These are phyloP conservation scores for Gossypium davidsonii DNA, from an alignment of 441 rosid species.

Conservation along the genomic window DNA sequence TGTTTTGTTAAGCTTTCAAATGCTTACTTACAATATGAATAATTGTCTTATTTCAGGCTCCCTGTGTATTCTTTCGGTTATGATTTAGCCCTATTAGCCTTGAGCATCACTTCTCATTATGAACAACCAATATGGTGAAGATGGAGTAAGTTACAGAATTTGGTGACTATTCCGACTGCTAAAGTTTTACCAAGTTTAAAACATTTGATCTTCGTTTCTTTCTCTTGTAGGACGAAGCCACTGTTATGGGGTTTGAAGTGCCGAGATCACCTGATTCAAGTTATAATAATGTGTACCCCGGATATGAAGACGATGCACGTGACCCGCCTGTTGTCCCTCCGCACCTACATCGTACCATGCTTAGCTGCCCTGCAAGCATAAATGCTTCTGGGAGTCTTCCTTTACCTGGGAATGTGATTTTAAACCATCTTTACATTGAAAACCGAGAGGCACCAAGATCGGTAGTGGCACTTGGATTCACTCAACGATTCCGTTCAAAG, in stretches of 20 bases:
- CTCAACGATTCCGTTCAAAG: conserved; percentile 79
- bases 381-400: conserved; percentile 42
- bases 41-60: conserved; percentile 25
- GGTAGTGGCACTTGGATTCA: conserved; percentile 82
- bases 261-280: conserved; percentile 87
- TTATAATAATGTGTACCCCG: conserved; percentile 59
- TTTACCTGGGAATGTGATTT: conserved; percentile 50
- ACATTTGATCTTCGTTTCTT: too few relatives aligned
- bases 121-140: conserved; percentile 48
- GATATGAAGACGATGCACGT: conserved; percentile 64
- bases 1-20: conserved; percentile 2
- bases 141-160: conserved; percentile 44
- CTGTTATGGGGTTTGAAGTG: conserved; percentile 81
- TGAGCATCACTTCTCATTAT: conserved; percentile 33
- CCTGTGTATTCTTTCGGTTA: conserved; percentile 21
- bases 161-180: not conserved
- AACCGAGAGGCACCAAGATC: conserved; percentile 76
- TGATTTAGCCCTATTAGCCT: conserved; percentile 24
- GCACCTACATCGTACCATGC: conserved; percentile 63
- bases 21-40: conserved; percentile 9
- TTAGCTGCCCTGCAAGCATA: conserved; percentile 45
- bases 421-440: conserved; percentile 87
- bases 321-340: conserved; percentile 79
- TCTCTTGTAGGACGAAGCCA: conserved; percentile 51
- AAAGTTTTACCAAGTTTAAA: not conserved